These are phyloP conservation scores for Stagonosporopsis cucurbitacearum DNA, from an alignment of 2,329 filamentous ascomycete species.

Conservation along the genomic window DNA sequence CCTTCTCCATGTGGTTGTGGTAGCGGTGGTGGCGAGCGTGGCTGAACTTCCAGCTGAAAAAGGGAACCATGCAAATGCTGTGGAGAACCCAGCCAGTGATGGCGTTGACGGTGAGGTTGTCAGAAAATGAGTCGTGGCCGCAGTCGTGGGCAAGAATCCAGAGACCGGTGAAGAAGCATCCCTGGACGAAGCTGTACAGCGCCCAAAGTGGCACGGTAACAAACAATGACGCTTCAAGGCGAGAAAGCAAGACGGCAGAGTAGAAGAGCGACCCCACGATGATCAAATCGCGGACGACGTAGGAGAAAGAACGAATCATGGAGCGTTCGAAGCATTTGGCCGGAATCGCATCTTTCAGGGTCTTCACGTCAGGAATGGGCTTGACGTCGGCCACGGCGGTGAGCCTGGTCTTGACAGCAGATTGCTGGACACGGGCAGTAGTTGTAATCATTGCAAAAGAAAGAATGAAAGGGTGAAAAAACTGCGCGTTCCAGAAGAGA, in stretches of 20 bases:
- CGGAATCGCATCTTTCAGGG: slow-evolving; percentile 32
- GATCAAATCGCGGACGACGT: slow-evolving; percentile 33
- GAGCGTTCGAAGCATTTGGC: slow-evolving; percentile 36
- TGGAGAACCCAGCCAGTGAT: slow-evolving; percentile 69
- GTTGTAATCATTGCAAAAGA: slow-evolving; percentile 24
- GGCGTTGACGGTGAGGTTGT: slow-evolving; percentile 64
- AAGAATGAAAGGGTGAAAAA: slow-evolving; percentile 12
- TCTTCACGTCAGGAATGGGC: slow-evolving; percentile 33
- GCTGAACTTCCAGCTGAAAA: slow-evolving; percentile 75
- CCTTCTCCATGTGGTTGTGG: slow-evolving; percentile 71
- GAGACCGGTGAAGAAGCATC: slow-evolving; percentile 70
- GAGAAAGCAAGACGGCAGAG: slow-evolving; percentile 20
- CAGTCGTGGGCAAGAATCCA: slow-evolving; percentile 74
- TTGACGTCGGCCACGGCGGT: slow-evolving; percentile 27
- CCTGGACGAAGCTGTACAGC: slow-evolving; percentile 68
- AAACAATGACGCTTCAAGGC: slow-evolving; percentile 22
- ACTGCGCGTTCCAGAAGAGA: slow-evolving; percentile 3
- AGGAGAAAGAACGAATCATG: slow-evolving; percentile 29
- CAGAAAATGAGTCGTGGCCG: slow-evolving; percentile 73
- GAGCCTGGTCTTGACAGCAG: slow-evolving; percentile 23
- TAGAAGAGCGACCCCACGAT: slow-evolving; percentile 28
- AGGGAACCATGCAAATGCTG: slow-evolving; percentile 70
- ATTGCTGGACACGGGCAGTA: slow-evolving; percentile 25
- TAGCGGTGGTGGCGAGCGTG: slow-evolving; percentile 74
- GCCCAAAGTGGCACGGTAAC: slow-evolving; percentile 53